Percentiles rank a stretch among this genome's conserved stretches.
These are phyloP conservation scores for Viola odorata DNA, from an alignment of 345 rosid genomes.

Conservation along the genomic window DNA sequence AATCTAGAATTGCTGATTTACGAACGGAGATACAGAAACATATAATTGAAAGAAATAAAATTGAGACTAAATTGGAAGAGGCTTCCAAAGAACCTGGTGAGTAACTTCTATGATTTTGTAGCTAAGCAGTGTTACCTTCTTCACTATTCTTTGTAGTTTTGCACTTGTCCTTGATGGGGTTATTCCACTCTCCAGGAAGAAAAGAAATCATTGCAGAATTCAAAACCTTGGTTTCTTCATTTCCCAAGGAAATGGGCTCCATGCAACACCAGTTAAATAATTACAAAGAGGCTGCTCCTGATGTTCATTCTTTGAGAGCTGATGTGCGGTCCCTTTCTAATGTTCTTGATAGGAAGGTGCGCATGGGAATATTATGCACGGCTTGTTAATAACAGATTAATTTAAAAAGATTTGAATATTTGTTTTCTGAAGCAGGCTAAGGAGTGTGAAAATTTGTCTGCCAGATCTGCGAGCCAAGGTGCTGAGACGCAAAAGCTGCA, in stretches of 20 bases:
- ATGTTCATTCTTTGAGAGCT: conserved; percentile 74
- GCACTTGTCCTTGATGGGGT: conserved; percentile 22
- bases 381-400: not conserved
- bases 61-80: conserved; percentile 61
- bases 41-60: conserved; percentile 47
- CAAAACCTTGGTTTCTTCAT: conserved; percentile 75
- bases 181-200: conserved; percentile 58
- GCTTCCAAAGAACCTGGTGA: conserved; percentile 72
- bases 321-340: conserved; percentile 69
- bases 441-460: conserved; percentile 53
- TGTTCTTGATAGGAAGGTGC: conserved; percentile 69
- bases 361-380: conserved; percentile 5
- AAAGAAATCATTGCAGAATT: conserved; percentile 78
- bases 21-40: conserved; percentile 60
- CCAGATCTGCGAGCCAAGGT: conserved; percentile 51
- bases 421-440: conserved; percentile 48
- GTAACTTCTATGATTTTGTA: conserved; percentile 6
- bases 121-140: not conserved
- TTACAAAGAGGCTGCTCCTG: conserved; percentile 67
- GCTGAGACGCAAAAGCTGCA: conserved; percentile 57
- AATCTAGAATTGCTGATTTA: conserved; percentile 58
- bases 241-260: conserved; percentile 80
- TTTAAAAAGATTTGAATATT: conserved; percentile 11
- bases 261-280: conserved; percentile 76
- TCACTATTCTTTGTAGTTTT: conserved; percentile 12